A percentile compares a stretch with the other conserved stretches of the same genome.
Conservation (phyloP, 139 green algal species). For the Haematococcus lacustris region DNA sequence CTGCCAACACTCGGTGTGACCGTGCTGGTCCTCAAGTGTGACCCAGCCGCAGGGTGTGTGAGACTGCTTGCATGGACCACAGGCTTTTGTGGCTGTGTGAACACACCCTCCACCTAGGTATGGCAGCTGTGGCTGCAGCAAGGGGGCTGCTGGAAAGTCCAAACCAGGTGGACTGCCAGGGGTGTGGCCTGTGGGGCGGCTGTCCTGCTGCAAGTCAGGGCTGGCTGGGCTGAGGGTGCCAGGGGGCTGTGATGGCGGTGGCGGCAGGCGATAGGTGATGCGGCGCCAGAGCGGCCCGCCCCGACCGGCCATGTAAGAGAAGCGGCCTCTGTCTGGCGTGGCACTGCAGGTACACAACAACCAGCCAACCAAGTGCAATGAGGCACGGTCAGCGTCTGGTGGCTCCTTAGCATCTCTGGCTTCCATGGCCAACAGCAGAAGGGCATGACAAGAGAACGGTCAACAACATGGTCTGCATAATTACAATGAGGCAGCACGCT, state of each 20-base stretch:
- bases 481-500: too few species aligned
- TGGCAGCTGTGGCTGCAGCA: constrained; percentile 7
- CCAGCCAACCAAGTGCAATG: too few species aligned
- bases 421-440: too few species aligned
- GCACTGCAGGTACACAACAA: too few species aligned
- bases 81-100: background rate
- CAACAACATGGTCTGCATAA: too few species aligned
- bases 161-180: too few species aligned
- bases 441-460: too few species aligned
- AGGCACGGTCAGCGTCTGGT: too few species aligned
- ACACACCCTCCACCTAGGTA: background rate
- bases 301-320: constrained; percentile 85
- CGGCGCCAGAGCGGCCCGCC: constrained; percentile 73
- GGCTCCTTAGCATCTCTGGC: too few species aligned
- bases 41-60: background rate
- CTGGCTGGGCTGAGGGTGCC: background rate
- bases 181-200: background rate
- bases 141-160: background rate
- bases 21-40: constrained; percentile 2
- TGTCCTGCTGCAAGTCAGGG: background rate
- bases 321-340: constrained; percentile 67
- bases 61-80: background rate
- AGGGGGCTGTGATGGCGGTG: background rate
- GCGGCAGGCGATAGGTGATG: constrained; percentile 61
- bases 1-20: background rate